Base-by-base conservation (phyloP, 441 rosid species). In the Mallotus repandus region DNA sequence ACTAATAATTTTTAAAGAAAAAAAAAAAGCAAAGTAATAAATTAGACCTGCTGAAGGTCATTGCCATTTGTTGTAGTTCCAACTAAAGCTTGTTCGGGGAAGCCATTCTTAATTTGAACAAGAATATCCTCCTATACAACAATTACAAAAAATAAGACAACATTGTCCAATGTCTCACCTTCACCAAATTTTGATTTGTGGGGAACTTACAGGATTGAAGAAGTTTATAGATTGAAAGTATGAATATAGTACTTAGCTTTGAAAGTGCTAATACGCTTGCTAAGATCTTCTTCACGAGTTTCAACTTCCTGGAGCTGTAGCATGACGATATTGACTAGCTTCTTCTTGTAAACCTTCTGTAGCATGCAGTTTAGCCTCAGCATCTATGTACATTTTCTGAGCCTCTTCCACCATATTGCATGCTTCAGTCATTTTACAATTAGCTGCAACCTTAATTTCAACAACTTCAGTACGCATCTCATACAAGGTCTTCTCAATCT, bases 381-480 rank as follows among this genome's bases (percentile, higher is more conserved):
- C 91, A 71, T 89, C 95, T 71, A 75, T 69, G 59, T 76, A 73
- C 77, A 91, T 95, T 78, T 87, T 89, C 78, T 88, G 88, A 3
- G 91, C 87, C 81, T 87, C 89, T 76, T 90, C 97, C 32, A 84
- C 67, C 97, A 93, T 84, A 54, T 4, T 71, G 11, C 78, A 82
- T 22, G 89, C 97, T 83, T 91, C 98, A 75, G 90, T 83, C 77
- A 88, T 75, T 82, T 83, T 88, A 76, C 81, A 75, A 63, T 71
- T 91, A 62, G 97, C 95, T 18, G 99, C 80, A 84, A 95, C 89
- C 84, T 95, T 95, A 0, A 81, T 80, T 83, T 93, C 98, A 21
- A 98, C 97, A 86, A 86, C 85, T 81, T 95, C 97, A 58, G 94
- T 88, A 77, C 97, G 98, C 83, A 95, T 91, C 87, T 93, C 99